Percentiles rank a stretch among this genome's conserved stretches.
These are phyloP conservation scores for Calocybe gangraenosa DNA, from an alignment of 768 basidiomycete genomes.

Conservation along the genomic window DNA sequence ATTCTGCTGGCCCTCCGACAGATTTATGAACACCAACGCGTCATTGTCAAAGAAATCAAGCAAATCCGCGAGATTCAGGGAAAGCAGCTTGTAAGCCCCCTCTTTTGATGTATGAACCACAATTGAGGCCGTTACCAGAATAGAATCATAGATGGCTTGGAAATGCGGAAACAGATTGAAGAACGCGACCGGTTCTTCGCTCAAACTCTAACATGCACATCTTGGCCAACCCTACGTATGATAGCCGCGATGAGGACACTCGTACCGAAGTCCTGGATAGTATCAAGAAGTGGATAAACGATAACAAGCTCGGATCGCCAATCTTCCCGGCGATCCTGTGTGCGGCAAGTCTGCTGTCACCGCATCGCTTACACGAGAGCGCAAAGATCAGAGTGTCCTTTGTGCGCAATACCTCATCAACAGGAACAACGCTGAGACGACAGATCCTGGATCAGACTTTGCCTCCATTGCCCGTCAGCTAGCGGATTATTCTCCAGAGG, in stretches of 20 bases:
- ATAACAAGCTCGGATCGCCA: constrained; percentile 1
- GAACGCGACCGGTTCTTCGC: no score
- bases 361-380: constrained; percentile 13
- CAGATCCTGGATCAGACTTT: constrained; percentile 13
- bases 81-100: no score
- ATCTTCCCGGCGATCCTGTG: constrained; percentile 15
- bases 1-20: no score
- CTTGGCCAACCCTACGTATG: no score
- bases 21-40: no score
- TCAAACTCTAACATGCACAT: no score
- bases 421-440: constrained; percentile 11
- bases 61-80: no score
- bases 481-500: constrained; percentile 2
- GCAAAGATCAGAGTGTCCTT: constrained; percentile 10
- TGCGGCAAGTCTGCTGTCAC: constrained; percentile 17
- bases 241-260: constrained; percentile 11
- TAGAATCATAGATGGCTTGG: no score
- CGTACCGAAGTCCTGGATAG: constrained; percentile 10
- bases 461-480: constrained; percentile 17
- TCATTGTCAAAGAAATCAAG: no score
- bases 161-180: no score
- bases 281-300: constrained; percentile 12
- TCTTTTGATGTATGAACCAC: no score
- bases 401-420: constrained; percentile 18
- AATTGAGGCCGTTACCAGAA: no score